Evolutionary conservation across 768 basidiomycete species (phyloP).

Genomic region (Gloeopeniophorella convolvens): DNA sequence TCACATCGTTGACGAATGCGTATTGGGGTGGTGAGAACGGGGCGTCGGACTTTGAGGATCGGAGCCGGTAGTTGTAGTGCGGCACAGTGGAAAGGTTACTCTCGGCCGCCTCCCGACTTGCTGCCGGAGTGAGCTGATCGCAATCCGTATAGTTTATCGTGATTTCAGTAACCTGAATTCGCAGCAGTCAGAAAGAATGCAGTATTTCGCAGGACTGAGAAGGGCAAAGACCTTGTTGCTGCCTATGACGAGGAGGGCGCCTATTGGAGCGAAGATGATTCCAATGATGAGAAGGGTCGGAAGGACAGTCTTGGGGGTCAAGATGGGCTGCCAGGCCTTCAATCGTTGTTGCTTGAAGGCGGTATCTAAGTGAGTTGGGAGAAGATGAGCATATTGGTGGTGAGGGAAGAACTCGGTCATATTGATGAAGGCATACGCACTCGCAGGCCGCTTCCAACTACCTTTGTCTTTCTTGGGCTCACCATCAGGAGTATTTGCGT

Average conservation of each 20-base stretch:
- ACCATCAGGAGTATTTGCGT: constrained; percentile 30
- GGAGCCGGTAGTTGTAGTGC: constrained; percentile 61
- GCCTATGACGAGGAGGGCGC: constrained; percentile 92
- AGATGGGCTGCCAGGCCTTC: constrained; percentile 99
- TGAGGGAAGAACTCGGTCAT: too few species aligned
- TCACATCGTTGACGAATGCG: constrained; percentile 51
- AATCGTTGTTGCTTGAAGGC: constrained; percentile 99
- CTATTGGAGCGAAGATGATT: constrained; percentile 92
- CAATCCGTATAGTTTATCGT: constrained; percentile 94
- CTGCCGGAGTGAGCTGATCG: constrained; percentile 48
- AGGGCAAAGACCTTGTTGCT: constrained; percentile 45
- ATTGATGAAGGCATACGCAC: too few species aligned
- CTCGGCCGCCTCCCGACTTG: constrained; percentile 35
- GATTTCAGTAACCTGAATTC: constrained; percentile 75
- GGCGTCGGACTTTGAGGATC: constrained; percentile 47
- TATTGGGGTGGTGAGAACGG: constrained; percentile 55
- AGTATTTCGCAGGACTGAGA: neutral
- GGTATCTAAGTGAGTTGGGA: constrained; percentile 56
- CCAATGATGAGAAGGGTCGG: constrained; percentile 95
- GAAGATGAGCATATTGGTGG: constrained; percentile 10
- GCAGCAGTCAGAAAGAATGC: neutral
- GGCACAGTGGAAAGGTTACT: constrained; percentile 46
- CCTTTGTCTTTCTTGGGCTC: constrained; percentile 72
- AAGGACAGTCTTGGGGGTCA: constrained; percentile 95
- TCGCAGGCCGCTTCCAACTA: constrained; percentile 79